Evolutionary conservation across 495 filamentous ascomycete species (phyloP).

Genomic region (Xylaria nigripes): DNA sequence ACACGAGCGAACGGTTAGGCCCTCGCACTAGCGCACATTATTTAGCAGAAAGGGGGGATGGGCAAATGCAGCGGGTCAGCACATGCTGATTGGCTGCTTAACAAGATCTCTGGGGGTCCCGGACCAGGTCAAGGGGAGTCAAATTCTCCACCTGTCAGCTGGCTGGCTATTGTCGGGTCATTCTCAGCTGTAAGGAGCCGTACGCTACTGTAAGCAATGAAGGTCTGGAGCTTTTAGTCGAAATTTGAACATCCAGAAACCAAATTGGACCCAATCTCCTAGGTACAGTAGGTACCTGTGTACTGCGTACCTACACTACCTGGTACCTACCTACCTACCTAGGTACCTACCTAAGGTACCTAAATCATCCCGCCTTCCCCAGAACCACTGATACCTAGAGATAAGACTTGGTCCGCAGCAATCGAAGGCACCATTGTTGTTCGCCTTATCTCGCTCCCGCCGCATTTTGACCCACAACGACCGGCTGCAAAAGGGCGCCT

Average conservation of each 20-base stretch:
- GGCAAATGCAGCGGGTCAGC: not conserved
- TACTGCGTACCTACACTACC: too few species aligned
- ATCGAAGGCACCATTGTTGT: not conserved
- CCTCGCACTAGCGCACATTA: not conserved
- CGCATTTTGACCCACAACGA: not conserved
- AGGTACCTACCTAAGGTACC: too few species aligned
- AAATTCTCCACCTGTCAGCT: slow-evolving; percentile 9
- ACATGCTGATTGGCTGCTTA: slow-evolving; percentile 5
- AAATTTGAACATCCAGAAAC: slow-evolving; percentile 9
- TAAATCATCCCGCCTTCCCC: too few species aligned
- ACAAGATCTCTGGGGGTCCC: not conserved
- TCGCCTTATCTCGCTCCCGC: not conserved
- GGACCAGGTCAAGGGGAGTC: not conserved
- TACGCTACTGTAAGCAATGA: not conserved
- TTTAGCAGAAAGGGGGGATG: slow-evolving; percentile 2
- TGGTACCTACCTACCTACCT: too few species aligned
- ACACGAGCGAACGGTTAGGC: slow-evolving; percentile 31
- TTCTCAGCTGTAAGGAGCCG: not conserved
- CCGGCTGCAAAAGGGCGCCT: slow-evolving; percentile 5
- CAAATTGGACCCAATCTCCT: too few species aligned
- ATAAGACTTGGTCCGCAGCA: not conserved
- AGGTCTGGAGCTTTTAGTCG: not conserved
- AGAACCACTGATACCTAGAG: not conserved
- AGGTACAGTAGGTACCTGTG: too few species aligned
- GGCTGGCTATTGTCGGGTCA: not conserved